These are phyloP conservation scores for Dendrobium huoshanense DNA, from an alignment of 106 monocot species.

Conservation along the genomic window DNA sequence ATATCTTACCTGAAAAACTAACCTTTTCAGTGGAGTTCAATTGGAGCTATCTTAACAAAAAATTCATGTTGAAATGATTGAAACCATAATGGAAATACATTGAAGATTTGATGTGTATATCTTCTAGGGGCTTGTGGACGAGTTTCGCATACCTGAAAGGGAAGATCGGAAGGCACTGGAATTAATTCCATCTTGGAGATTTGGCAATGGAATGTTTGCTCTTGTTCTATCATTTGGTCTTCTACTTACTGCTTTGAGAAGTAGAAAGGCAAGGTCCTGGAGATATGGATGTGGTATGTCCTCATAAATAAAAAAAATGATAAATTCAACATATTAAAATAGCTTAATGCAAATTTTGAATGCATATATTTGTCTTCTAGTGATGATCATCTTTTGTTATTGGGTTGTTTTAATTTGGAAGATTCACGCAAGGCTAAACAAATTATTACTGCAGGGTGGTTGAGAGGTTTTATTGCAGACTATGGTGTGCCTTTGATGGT, in stretches of 20 bases:
- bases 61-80: neutral
- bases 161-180: constrained; percentile 27
- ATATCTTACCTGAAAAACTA: neutral
- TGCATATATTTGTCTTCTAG: neutral
- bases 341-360: neutral
- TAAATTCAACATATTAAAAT: neutral
- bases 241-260: constrained; percentile 45
- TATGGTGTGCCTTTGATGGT: constrained; percentile 61
- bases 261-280: constrained; percentile 62
- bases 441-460: constrained; percentile 28
- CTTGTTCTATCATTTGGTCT: constrained; percentile 70
- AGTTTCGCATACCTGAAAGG: constrained; percentile 49
- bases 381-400: neutral
- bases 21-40: neutral
- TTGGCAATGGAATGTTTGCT: constrained; percentile 89
- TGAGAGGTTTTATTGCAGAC: constrained; percentile 44
- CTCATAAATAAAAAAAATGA: neutral
- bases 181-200: constrained; percentile 41
- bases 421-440: neutral
- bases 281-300: constrained; percentile 50
- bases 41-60: neutral
- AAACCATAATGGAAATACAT: neutral
- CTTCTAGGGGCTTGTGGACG: constrained; percentile 52
- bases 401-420: neutral
- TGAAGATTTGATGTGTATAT: constrained; percentile 2